phyloP scores from a whole-genome alignment of 1,139 yeast species.

The Candida pseudocylindracea region DNA sequence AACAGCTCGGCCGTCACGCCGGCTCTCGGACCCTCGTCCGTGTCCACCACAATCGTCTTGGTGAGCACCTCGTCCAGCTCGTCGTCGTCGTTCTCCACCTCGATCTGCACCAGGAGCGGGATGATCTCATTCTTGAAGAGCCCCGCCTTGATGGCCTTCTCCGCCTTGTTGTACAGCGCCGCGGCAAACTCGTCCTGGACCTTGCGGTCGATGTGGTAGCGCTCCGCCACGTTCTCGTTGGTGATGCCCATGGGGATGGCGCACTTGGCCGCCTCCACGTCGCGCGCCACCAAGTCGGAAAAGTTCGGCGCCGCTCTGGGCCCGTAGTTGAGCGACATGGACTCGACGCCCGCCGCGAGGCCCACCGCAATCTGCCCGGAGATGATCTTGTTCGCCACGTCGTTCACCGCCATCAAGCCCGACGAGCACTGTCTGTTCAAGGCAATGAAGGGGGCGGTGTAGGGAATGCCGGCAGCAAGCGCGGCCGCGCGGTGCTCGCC shows the following conservation, averaged over 20 bases:
- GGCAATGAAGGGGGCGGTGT: constrained; percentile 54
- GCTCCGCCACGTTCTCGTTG: constrained; percentile 51
- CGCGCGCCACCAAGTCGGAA: constrained; percentile 3
- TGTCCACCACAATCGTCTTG: constrained; percentile 26
- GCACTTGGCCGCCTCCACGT: constrained; percentile 29
- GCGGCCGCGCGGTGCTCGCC: constrained; percentile 73
- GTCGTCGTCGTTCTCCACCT: constrained; percentile 24
- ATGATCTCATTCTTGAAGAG: constrained; percentile 68
- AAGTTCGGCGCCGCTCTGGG: constrained; percentile 21
- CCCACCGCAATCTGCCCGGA: constrained; percentile 84
- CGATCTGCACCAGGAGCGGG: constrained; percentile 43
- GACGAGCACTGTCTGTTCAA: constrained; percentile 89
- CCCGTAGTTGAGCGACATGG: constrained; percentile 75
- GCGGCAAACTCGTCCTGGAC: constrained; percentile 83
- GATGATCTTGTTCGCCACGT: constrained; percentile 70
- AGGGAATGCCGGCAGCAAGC: constrained; percentile 25
- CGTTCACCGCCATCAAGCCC: constrained; percentile 77
- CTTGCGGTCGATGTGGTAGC: constrained; percentile 39
- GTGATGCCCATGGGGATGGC: constrained; percentile 85
- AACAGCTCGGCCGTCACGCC: constrained; percentile 67
- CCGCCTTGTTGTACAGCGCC: constrained; percentile 66
- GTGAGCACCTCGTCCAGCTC: constrained; percentile 9
- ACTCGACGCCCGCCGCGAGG: constrained; percentile 79
- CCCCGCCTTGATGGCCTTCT: constrained; percentile 44
- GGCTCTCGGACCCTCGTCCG: constrained; percentile 82